A percentile compares a stretch with the other conserved stretches of the same genome.
Evolutionary conservation across 1,284 basidiomycete species (phyloP).

Genomic region (Apiotrichum siamense): DNA sequence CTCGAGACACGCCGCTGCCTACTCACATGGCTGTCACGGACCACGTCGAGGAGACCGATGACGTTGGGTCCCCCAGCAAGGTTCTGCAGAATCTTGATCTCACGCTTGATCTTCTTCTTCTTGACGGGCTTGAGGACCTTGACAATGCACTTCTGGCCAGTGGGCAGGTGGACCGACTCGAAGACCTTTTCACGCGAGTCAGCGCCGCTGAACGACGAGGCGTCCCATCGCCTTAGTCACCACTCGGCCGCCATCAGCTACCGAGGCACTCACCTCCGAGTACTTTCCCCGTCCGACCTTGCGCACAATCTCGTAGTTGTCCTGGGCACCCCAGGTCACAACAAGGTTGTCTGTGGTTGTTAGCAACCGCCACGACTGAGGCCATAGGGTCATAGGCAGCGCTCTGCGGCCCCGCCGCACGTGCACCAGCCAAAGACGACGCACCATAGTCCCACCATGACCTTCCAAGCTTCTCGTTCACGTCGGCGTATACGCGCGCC

Average conservation of each 20-base stretch:
- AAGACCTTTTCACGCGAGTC: constrained; percentile 62
- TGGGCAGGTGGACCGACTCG: constrained; percentile 89
- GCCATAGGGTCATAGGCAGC: background rate
- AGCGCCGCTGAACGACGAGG: too few species aligned
- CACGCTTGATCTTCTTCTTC: constrained; percentile 99
- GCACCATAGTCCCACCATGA: constrained; percentile 59
- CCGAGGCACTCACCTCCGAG: constrained; percentile 79
- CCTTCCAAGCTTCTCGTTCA: constrained; percentile 56
- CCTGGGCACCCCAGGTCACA: constrained; percentile 91
- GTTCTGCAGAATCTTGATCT: constrained; percentile 98
- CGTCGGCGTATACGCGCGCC: constrained; percentile 55
- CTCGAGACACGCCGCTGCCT: constrained; percentile 15
- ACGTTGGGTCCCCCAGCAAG: constrained; percentile 89
- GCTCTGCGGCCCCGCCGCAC: background rate
- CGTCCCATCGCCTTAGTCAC: too few species aligned
- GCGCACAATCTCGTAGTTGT: constrained; percentile 96
- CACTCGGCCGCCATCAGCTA: too few species aligned
- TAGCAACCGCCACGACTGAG: background rate
- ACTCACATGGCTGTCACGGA: constrained; percentile 63
- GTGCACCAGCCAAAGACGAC: constrained; percentile 12
- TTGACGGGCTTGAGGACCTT: constrained; percentile 99
- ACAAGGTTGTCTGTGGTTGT: constrained; percentile 70
- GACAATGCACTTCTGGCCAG: constrained; percentile 94
- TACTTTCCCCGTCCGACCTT: constrained; percentile 97
- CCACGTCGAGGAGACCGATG: constrained; percentile 83